phyloP scores from a whole-genome alignment of 345 rosid species.

The Citrus inodora region DNA sequence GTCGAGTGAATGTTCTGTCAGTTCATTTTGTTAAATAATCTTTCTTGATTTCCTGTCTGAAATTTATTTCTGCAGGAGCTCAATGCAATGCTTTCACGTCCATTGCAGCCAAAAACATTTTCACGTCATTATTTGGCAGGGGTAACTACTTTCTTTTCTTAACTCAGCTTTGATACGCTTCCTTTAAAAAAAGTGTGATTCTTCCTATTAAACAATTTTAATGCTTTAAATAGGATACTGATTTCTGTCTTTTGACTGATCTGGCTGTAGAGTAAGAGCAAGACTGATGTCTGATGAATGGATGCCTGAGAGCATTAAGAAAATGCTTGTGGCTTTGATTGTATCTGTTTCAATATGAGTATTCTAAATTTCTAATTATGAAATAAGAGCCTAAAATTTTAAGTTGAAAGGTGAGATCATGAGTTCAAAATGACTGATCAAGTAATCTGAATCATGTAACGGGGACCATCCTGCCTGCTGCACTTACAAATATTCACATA shows the following conservation, averaged over 20 bases:
- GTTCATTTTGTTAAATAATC: neutral
- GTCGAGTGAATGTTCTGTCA: neutral
- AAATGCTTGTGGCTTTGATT: neutral
- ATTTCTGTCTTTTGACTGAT: neutral
- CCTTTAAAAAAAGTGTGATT: neutral
- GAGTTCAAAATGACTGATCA: neutral
- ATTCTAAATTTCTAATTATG: neutral
- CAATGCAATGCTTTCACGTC: conserved; percentile 53
- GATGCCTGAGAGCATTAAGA: neutral
- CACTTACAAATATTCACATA: neutral
- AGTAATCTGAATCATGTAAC: neutral
- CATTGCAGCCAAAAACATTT: conserved; percentile 80
- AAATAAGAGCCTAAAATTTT: neutral
- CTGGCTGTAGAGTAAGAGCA: neutral
- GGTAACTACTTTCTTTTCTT: conserved; percentile 38
- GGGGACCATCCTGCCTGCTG: neutral
- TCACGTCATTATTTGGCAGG: conserved; percentile 89
- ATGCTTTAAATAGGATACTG: neutral
- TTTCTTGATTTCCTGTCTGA: neutral
- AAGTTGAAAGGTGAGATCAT: neutral
- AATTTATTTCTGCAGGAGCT: conserved; percentile 63
- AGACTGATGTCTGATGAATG: neutral
- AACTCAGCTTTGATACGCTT: neutral
- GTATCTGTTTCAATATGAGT: neutral
- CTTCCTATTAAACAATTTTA: neutral